Evolutionary conservation across 2,329 filamentous ascomycete genomes (phyloP), one percentile per base, ranked within the genome.

Genomic region (Biscogniauxia marginata): DNA sequence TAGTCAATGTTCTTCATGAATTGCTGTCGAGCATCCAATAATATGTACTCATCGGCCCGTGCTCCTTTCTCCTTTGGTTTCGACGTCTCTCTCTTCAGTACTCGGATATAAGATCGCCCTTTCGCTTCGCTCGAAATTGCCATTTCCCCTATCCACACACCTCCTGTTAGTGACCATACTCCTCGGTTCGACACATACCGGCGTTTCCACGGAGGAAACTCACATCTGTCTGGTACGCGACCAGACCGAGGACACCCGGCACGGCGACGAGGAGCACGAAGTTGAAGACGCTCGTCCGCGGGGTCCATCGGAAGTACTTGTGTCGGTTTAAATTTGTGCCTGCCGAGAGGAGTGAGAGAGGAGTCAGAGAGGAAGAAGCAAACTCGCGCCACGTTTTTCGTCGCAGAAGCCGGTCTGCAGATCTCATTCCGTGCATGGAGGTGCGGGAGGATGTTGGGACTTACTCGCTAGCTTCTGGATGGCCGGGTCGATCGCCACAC

Each of bases 281-380:
- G 4, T 88, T 87, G 69, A 97, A 75, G 77, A 84, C 86, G 24
- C 91, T 91, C 47, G 91, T 96, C 69, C 89, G 83, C 52, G 86
- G 84, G 34, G 89, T 98, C 91, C 91, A 98, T 75, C 91, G 85
- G 84, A 98, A 99, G 84, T 91, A 96, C 78, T 91, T 91, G 84
- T 93, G 88, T 64, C 95, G 89, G 79, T 90, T 91, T 70, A 84
- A 80, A 70, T 83, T 85, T 86, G 97, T 90, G 73, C 89, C 93
- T 96, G 69, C 66, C n/a, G 47, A 49, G 52, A 50, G 25, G 19
- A 20, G 30, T 20, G 19, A 45, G 20, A 21, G 18, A n/a, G 13
- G 48, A 16, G 44, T 48, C n/a, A 30, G 25, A 39, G 13, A 45
- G 24, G 18, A 6, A 44, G 16, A n/a, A n/a, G n/a, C n/a, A n/a